Conservation (phyloP, 768 basidiomycete genomes). For the Tulasnella sp. region DNA sequence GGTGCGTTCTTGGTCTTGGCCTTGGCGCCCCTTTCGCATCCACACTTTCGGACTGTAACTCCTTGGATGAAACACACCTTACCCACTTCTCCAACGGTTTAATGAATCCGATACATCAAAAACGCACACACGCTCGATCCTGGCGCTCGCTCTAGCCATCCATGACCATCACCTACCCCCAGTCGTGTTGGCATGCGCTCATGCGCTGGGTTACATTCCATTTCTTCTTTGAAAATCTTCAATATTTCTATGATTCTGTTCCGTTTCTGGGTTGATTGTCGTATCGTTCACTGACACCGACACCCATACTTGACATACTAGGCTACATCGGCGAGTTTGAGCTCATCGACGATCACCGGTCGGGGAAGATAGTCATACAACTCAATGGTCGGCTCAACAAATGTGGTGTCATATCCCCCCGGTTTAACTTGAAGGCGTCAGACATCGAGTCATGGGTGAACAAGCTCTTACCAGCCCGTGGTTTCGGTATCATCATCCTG, state of each 20-base stretch:
- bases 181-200: background rate
- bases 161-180: background rate
- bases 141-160: slow-evolving; percentile 28
- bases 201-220: background rate
- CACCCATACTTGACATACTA: slow-evolving; percentile 27
- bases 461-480: slow-evolving; percentile 88
- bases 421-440: slow-evolving; percentile 88
- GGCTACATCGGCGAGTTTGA: slow-evolving; percentile 99
- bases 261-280: background rate
- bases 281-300: slow-evolving; percentile 20
- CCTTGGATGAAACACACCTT: slow-evolving; percentile 49
- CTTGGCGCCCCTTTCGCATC: slow-evolving; percentile 15
- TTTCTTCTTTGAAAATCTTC: background rate
- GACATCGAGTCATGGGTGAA: slow-evolving; percentile 97
- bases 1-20: slow-evolving; percentile 41
- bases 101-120: slow-evolving; percentile 69
- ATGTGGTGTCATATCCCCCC: slow-evolving; percentile 98
- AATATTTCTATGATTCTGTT: slow-evolving; percentile 1
- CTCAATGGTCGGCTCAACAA: slow-evolving; percentile 98
- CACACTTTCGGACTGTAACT: slow-evolving; percentile 75
- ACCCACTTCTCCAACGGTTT: slow-evolving; percentile 63
- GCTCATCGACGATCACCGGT: slow-evolving; percentile 97
- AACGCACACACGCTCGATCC: slow-evolving; percentile 15
- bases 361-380: slow-evolving; percentile 96
- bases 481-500: slow-evolving; percentile 92